These are phyloP conservation scores for Aureobasidium sp. DNA, from an alignment of 2,329 filamentous ascomycete species.

Conservation along the genomic window DNA sequence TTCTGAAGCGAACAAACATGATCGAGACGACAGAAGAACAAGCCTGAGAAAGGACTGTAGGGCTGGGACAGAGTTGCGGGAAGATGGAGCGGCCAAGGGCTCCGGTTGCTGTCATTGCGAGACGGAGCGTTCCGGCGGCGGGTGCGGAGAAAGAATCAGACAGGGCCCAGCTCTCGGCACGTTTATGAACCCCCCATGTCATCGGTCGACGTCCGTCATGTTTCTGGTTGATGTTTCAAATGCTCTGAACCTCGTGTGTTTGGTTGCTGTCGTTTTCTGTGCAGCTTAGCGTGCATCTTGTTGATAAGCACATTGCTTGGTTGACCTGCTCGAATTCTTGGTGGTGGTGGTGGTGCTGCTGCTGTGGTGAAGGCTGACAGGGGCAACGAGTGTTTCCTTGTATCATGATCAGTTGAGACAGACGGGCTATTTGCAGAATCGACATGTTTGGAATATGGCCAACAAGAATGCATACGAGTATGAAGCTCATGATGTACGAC, in stretches of 20 bases:
- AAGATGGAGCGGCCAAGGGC: too few relatives aligned
- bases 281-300: not conserved
- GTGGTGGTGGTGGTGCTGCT: not conserved
- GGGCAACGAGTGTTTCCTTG: not conserved
- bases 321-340: not conserved
- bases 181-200: too few relatives aligned
- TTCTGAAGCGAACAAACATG: too few relatives aligned
- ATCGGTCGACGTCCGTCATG: too few relatives aligned
- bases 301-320: not conserved
- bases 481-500: constrained; percentile 17
- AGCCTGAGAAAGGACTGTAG: too few relatives aligned
- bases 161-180: too few relatives aligned
- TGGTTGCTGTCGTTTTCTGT: not conserved
- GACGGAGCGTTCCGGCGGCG: constrained; percentile 6
- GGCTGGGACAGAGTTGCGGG: not conserved
- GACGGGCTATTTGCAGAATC: not conserved
- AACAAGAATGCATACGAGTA: constrained; percentile 10
- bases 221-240: constrained; percentile 7
- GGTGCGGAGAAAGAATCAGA: not conserved
- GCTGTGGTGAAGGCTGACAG: not conserved
- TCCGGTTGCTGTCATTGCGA: not conserved
- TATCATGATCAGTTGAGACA: constrained; percentile 8
- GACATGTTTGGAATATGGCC: constrained; percentile 12
- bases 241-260: not conserved
- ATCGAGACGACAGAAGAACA: too few relatives aligned